phyloP scores from a whole-genome alignment of 2,329 filamentous ascomycete species.

The Teratosphaeria pseudoeucalypti region DNA sequence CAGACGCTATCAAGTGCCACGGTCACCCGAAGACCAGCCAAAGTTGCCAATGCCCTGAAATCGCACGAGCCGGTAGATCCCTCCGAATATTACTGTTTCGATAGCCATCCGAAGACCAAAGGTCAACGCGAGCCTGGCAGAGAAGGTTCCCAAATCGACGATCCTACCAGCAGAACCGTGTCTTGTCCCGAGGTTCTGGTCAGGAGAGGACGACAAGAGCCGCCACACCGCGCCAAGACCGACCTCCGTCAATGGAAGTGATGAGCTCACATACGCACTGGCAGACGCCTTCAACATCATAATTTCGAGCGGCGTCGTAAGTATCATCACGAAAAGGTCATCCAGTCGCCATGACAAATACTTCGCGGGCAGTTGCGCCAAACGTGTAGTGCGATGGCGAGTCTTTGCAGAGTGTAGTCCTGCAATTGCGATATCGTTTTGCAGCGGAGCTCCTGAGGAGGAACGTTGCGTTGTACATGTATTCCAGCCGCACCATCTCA shows the following conservation, averaged over 20 bases:
- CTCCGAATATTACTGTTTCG: slow-evolving; percentile 12
- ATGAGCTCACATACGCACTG: slow-evolving; percentile 8
- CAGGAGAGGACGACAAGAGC: not conserved
- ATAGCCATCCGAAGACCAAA: slow-evolving; percentile 6
- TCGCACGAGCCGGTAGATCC: slow-evolving; percentile 9
- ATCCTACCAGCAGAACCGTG: slow-evolving; percentile 10
- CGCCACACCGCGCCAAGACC: not conserved
- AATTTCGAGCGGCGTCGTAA: slow-evolving; percentile 16
- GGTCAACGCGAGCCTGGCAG: slow-evolving; percentile 11
- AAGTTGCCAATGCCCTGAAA: slow-evolving; percentile 10
- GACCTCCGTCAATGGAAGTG: slow-evolving; percentile 4
- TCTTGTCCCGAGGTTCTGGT: not conserved
- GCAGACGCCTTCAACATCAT: slow-evolving; percentile 15
- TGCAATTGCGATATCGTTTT: not conserved
- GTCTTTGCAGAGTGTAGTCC: not conserved
- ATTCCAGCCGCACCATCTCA: slow-evolving; percentile 15
- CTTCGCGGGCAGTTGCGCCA: slow-evolving; percentile 15
- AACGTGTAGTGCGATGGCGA: slow-evolving; percentile 11
- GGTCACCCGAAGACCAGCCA: slow-evolving; percentile 8
- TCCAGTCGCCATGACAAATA: slow-evolving; percentile 14
- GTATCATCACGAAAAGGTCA: slow-evolving; percentile 9
- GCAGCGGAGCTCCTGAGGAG: not conserved
- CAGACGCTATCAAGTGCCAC: not conserved
- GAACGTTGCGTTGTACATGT: slow-evolving; percentile 3
- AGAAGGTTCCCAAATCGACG: not conserved